These are phyloP conservation scores for Vaccinium myrtillus DNA, from an alignment of 148 eudicot species.

Conservation along the genomic window DNA sequence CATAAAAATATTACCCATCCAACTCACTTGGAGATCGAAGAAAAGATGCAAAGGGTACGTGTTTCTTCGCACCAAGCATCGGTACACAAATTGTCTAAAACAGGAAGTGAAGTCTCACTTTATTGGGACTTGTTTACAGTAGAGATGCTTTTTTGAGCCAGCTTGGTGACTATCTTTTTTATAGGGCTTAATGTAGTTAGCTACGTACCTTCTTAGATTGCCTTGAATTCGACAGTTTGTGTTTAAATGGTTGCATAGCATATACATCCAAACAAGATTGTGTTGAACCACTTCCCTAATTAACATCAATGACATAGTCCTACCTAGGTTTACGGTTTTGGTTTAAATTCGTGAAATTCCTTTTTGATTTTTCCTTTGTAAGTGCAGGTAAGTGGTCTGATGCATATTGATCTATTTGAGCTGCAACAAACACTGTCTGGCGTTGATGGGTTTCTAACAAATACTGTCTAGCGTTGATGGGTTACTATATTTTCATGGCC, in stretches of 20 bases:
- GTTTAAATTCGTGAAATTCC: background rate
- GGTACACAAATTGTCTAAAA: too few species aligned
- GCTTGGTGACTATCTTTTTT: too few species aligned
- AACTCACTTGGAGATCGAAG: background rate
- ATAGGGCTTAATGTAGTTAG: too few species aligned
- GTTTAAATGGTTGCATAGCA: too few species aligned
- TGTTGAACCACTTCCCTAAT: background rate
- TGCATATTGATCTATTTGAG: constrained; percentile 7
- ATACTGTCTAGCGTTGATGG: too few species aligned
- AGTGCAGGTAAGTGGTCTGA: constrained; percentile 18
- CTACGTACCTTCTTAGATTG: too few species aligned
- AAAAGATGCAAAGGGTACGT: constrained; percentile 69
- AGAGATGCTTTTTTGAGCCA: too few species aligned
- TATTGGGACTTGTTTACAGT: too few species aligned
- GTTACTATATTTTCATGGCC: constrained; percentile 16
- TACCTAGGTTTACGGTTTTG: background rate
- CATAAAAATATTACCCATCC: background rate
- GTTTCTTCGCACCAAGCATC: constrained; percentile 65
- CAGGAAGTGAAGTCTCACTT: too few species aligned
- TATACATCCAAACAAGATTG: background rate
- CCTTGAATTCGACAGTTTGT: too few species aligned
- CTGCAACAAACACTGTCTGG: constrained; percentile 26
- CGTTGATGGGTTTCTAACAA: too few species aligned
- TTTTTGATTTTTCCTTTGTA: background rate
- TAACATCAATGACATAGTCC: background rate